These are phyloP conservation scores for Entophlyctis helioformis DNA, from an alignment of 192 early-diverging fungal genomes.

Conservation along the genomic window DNA sequence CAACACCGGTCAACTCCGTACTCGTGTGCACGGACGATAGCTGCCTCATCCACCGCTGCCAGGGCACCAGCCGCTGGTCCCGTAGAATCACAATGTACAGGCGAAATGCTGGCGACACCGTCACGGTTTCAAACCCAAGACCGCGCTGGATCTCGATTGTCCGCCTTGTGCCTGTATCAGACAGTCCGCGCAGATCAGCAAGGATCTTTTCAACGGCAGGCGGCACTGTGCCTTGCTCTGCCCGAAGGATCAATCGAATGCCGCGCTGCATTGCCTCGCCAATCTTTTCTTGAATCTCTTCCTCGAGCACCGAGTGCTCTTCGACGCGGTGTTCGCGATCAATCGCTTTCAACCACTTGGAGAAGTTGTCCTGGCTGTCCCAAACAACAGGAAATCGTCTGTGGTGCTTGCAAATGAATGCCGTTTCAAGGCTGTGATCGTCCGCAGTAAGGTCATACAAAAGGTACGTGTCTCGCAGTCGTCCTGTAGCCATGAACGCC, in stretches of 20 bases:
- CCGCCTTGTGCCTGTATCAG: too few relatives aligned
- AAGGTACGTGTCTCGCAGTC: conserved; percentile 3
- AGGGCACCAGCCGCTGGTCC: too few relatives aligned
- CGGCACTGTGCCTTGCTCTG: too few relatives aligned
- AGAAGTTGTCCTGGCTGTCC: conserved; percentile 4
- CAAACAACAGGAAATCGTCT: conserved; percentile 5
- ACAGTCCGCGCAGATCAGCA: too few relatives aligned
- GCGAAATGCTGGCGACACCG: background rate
- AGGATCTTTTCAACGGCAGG: too few relatives aligned
- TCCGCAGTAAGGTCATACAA: conserved; percentile 3
- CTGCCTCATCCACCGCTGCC: background rate
- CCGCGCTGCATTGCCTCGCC: too few relatives aligned
- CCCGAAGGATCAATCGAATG: too few relatives aligned
- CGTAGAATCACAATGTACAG: background rate
- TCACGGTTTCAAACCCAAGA: background rate
- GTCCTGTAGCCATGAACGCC: conserved; percentile 3
- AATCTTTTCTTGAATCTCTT: too few relatives aligned
- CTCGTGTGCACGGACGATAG: background rate
- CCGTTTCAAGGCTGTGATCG: conserved; percentile 1
- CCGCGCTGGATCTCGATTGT: too few relatives aligned
- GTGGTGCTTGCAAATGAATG: conserved; percentile 3
- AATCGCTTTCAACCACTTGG: conserved; percentile 5
- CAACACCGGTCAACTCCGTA: too few relatives aligned
- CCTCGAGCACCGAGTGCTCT: too few relatives aligned
- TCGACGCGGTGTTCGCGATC: conserved; percentile 3